Evolutionary conservation across 2,329 filamentous ascomycete genomes (phyloP).

Genomic region (Apiospora rasikravindrae): DNA sequence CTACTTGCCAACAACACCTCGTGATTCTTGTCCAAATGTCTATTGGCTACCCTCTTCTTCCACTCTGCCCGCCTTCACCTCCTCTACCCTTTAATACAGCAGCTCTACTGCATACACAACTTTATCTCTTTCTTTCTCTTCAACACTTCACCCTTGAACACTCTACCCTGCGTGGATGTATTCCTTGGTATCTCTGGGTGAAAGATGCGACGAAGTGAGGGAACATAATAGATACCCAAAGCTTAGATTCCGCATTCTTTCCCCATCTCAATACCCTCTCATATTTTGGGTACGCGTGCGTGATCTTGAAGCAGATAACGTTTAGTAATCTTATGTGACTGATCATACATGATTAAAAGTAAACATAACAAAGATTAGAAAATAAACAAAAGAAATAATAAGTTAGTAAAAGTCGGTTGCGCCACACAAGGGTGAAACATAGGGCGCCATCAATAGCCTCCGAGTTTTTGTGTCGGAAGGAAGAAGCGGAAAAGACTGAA

Average conservation of each 20-base stretch:
- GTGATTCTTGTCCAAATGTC: not conserved
- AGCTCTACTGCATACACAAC: not conserved
- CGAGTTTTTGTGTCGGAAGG: too few relatives aligned
- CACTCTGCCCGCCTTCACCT: not conserved
- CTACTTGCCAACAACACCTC: fast-evolving
- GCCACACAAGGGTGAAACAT: not conserved
- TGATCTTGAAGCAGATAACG: not conserved
- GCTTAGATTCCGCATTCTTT: not conserved
- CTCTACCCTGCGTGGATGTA: not conserved
- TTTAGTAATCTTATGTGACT: not conserved
- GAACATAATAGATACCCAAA: too few relatives aligned
- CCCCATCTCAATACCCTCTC: not conserved
- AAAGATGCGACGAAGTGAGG: too few relatives aligned
- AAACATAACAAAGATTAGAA: not conserved
- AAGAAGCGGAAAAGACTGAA: not conserved
- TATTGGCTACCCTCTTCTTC: not conserved
- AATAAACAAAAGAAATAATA: not conserved
- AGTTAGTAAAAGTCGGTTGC: not conserved
- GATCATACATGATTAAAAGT: not conserved
- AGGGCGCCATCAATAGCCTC: not conserved
- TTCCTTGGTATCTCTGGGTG: too few relatives aligned
- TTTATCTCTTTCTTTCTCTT: not conserved
- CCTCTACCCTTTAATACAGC: not conserved
- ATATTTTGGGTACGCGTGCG: not conserved
- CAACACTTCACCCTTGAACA: too few relatives aligned